Evolutionary conservation across 2,329 filamentous ascomycete genomes (phyloP).

Genomic region (Pochonia chlamydosporia): DNA sequence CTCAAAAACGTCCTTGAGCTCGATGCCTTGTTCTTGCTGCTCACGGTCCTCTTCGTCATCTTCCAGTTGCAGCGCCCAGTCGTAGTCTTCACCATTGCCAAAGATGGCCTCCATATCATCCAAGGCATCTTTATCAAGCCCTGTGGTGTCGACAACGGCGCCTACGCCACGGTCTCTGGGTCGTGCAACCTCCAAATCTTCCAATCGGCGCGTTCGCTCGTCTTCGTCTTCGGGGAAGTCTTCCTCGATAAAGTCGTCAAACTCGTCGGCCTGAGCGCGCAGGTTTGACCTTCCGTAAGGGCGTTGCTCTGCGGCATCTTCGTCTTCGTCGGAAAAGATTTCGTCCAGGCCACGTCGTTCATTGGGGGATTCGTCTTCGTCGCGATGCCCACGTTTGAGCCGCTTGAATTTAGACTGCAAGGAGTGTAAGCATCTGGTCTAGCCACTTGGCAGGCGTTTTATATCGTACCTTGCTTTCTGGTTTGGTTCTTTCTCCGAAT

Average conservation of each 20-base stretch:
- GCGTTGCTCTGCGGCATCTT: conserved; percentile 56
- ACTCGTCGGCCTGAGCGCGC: conserved; percentile 66
- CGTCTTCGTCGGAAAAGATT: conserved; percentile 95
- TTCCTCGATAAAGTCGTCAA: conserved; percentile 95
- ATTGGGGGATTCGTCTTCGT: conserved; percentile 59
- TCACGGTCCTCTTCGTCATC: conserved; percentile 76
- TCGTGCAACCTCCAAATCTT: conserved; percentile 83
- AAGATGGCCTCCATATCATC: conserved; percentile 97
- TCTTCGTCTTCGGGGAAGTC: conserved; percentile 87
- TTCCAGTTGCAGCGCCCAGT: conserved; percentile 87
- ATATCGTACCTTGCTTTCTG: conserved; percentile 62
- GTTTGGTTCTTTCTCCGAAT: conserved; percentile 56
- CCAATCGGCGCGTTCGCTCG: conserved; percentile 66
- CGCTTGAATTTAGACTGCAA: conserved; percentile 86
- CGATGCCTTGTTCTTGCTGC: conserved; percentile 75
- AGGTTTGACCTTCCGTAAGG: conserved; percentile 46
- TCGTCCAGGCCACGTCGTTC: conserved; percentile 74
- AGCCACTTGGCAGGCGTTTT: neutral
- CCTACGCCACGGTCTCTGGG: conserved; percentile 66
- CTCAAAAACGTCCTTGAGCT: conserved; percentile 97
- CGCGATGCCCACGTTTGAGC: conserved; percentile 83
- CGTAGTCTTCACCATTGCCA: conserved; percentile 90
- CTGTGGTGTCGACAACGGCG: conserved; percentile 70
- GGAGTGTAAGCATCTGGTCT: conserved; percentile 14
- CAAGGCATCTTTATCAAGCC: conserved; percentile 84